Percentiles rank a stretch among this genome's conserved stretches.
These are phyloP conservation scores for Termitomyces sp. DNA, from an alignment of 768 basidiomycete species.

Conservation along the genomic window DNA sequence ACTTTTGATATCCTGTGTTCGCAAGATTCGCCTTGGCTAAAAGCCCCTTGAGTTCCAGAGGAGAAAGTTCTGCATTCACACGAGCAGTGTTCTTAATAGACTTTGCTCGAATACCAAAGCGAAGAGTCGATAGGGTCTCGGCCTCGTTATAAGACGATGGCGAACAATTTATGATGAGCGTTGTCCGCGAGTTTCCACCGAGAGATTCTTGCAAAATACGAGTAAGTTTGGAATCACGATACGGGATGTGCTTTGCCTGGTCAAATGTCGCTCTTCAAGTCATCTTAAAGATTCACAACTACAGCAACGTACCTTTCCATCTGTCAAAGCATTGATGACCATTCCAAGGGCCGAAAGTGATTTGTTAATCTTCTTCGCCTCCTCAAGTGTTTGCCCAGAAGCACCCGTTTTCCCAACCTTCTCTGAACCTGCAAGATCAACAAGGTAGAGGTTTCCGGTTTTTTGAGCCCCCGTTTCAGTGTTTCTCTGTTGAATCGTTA, in stretches of 20 bases:
- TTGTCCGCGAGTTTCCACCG: conserved; percentile 91
- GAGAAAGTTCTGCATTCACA: conserved; percentile 96
- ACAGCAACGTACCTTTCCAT: conserved; percentile 67
- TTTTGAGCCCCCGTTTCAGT: conserved; percentile 95
- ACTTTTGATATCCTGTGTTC: conserved; percentile 76
- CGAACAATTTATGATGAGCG: conserved; percentile 99
- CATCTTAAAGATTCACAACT: not conserved
- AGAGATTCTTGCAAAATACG: conserved; percentile 98
- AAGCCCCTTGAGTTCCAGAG: conserved; percentile 89
- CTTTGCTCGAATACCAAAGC: conserved; percentile 99
- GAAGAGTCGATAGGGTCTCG: conserved; percentile 94
- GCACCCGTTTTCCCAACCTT: conserved; percentile 99
- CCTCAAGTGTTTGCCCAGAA: conserved; percentile 96
- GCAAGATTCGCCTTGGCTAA: conserved; percentile 86
- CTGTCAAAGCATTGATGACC: conserved; percentile 98
- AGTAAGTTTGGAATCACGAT: conserved; percentile 98
- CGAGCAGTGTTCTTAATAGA: conserved; percentile 99
- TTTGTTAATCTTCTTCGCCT: conserved; percentile 99
- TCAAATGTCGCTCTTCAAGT: not conserved
- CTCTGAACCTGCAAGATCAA: conserved; percentile 97
- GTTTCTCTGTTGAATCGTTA: conserved; percentile 95
- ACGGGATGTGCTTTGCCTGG: conserved; percentile 94
- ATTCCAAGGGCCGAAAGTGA: conserved; percentile 95
- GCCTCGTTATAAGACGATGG: conserved; percentile 96
- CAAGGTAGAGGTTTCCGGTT: conserved; percentile 94